phyloP scores from a whole-genome alignment of 2,329 filamentous ascomycete species.

The Ophiostoma perfectum region DNA sequence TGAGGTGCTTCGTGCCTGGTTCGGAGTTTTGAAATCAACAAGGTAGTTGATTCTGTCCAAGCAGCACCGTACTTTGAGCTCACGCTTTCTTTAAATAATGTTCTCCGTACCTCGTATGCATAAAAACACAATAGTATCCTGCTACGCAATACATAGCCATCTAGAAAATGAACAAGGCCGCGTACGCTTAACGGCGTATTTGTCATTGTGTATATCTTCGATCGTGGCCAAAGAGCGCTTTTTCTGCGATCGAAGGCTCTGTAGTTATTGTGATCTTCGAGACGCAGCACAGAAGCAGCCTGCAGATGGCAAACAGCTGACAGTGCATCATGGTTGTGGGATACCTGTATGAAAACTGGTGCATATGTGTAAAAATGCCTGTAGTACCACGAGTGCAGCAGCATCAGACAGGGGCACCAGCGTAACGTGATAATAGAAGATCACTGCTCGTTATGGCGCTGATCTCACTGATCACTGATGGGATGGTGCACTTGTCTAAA shows the following conservation, averaged over 20 bases:
- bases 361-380: background rate
- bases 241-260: background rate
- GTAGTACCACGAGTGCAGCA: background rate
- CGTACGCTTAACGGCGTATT: background rate
- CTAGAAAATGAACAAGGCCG: background rate
- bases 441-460: slow-evolving; percentile 3
- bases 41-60: too few relatives aligned
- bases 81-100: too few relatives aligned
- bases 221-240: background rate
- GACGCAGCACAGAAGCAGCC: background rate
- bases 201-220: background rate
- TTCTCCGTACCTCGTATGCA: too few relatives aligned
- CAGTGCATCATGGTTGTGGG: background rate
- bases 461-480: background rate
- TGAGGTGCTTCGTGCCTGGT: too few relatives aligned
- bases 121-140: too few relatives aligned
- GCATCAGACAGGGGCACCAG: background rate
- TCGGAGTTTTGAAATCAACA: too few relatives aligned
- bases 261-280: background rate
- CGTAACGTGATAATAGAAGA: slow-evolving; percentile 7
- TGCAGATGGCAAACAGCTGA: background rate
- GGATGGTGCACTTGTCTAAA: background rate
- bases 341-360: background rate
- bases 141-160: background rate
- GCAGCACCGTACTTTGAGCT: too few relatives aligned